Conservation (phyloP, 441 rosid genomes). For the Brassica hybrid region DNA sequence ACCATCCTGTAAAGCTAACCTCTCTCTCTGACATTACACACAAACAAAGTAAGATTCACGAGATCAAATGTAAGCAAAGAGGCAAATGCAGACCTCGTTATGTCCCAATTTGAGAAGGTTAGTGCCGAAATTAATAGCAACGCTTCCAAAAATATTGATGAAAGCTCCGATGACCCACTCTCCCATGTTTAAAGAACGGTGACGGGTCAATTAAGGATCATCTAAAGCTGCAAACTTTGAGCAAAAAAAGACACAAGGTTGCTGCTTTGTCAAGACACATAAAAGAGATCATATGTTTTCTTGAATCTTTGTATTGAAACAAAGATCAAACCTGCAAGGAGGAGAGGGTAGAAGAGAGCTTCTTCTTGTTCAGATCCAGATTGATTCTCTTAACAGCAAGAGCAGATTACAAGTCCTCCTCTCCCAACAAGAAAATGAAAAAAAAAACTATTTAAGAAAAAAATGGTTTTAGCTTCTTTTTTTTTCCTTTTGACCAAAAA, state of each 20-base stretch:
- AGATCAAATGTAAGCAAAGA: no score
- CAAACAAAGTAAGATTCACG: conserved; percentile 3
- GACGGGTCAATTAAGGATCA: conserved; percentile 35
- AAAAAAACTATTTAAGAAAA: no score
- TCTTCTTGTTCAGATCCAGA: conserved; percentile 43
- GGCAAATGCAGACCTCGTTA: conserved; percentile 63
- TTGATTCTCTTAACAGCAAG: conserved; percentile 37
- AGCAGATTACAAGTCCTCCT: conserved; percentile 30
- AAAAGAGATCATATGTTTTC: background rate
- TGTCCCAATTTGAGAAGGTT: conserved; percentile 98
- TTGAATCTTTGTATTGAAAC: background rate
- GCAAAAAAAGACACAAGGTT: no score
- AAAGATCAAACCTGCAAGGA: no score
- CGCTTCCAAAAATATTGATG: conserved; percentile 93
- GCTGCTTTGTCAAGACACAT: no score
- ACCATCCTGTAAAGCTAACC: conserved; percentile 58
- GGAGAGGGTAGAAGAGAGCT: conserved; percentile 25
- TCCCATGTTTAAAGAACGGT: conserved; percentile 76
- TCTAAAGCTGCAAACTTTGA: conserved; percentile 39
- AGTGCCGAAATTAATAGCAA: conserved; percentile 98
- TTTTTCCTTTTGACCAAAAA: conserved; percentile 34
- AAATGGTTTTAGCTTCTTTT: no score
- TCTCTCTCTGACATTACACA: conserved; percentile 70
- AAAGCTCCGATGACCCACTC: conserved; percentile 98
- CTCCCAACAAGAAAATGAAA: conserved; percentile 5